Evolutionary conservation across 495 filamentous ascomycete genomes (phyloP).

Genomic region (Hypomontagnella monticulosa): DNA sequence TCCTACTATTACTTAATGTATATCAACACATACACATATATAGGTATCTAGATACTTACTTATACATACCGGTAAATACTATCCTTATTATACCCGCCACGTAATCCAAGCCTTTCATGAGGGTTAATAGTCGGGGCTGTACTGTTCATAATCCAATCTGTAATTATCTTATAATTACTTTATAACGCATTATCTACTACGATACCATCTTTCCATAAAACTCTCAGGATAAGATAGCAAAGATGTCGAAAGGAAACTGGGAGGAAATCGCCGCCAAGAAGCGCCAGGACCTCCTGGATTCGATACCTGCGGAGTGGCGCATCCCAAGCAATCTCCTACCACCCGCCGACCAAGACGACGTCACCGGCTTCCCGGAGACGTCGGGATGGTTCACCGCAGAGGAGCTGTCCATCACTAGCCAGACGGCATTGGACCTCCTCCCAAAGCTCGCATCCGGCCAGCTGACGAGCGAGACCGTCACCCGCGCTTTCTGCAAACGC

Average conservation of each 20-base stretch:
- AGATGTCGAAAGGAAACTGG: conserved; percentile 45
- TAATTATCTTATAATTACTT: too few species aligned
- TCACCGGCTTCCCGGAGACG: conserved; percentile 50
- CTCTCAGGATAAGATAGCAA: background rate
- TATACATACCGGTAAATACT: too few species aligned
- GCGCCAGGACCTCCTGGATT: conserved; percentile 45
- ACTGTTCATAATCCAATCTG: too few species aligned
- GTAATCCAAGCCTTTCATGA: too few species aligned
- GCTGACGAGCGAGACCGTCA: conserved; percentile 47
- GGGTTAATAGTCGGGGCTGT: too few species aligned
- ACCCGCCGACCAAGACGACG: conserved; percentile 49
- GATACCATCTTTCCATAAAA: background rate
- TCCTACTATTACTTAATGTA: background rate
- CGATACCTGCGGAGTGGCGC: conserved; percentile 53
- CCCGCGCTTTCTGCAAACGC: conserved; percentile 50
- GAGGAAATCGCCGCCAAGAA: conserved; percentile 51
- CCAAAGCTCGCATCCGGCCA: conserved; percentile 42
- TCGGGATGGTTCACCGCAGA: conserved; percentile 51
- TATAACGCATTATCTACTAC: too few species aligned
- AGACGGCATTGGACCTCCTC: conserved; percentile 42
- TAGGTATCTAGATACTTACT: background rate
- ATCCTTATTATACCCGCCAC: too few species aligned
- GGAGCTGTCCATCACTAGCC: conserved; percentile 48
- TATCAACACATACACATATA: background rate
- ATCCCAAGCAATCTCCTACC: conserved; percentile 53